These are phyloP conservation scores for Pseudofabraea citricarpa DNA, from an alignment of 2,329 filamentous ascomycete genomes.

Conservation along the genomic window DNA sequence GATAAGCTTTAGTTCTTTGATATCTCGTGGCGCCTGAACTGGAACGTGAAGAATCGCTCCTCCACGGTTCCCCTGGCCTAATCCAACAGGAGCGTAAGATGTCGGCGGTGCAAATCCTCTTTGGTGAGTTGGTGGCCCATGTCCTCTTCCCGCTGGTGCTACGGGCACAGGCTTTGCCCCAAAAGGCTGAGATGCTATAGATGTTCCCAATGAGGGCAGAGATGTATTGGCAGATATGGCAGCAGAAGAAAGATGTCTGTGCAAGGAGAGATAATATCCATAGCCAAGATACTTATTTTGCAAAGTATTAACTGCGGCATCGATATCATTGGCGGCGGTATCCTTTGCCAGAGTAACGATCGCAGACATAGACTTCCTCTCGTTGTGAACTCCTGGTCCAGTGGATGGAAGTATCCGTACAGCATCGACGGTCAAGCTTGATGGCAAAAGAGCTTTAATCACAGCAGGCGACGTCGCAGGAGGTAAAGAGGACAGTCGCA, in stretches of 20 bases:
- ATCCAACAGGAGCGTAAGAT: slow-evolving; percentile 52
- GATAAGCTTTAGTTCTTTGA: slow-evolving; percentile 75
- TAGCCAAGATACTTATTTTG: slow-evolving; percentile 83
- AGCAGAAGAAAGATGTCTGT: slow-evolving; percentile 76
- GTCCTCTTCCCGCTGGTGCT: slow-evolving; percentile 38
- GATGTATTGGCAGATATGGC: slow-evolving; percentile 50
- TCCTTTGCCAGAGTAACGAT: slow-evolving; percentile 79
- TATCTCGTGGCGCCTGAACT: slow-evolving; percentile 70
- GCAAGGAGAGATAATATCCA: slow-evolving; percentile 75
- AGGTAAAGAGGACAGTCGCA: slow-evolving; percentile 56
- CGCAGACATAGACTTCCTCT: slow-evolving; percentile 69
- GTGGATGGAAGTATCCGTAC: slow-evolving; percentile 63
- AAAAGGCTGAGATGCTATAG: slow-evolving; percentile 60
- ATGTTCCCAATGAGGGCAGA: slow-evolving; percentile 32
- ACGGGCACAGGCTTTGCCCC: slow-evolving; percentile 62
- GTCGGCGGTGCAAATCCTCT: slow-evolving; percentile 72
- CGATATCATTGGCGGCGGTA: slow-evolving; percentile 78
- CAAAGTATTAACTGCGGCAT: slow-evolving; percentile 69
- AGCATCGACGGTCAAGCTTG: slow-evolving; percentile 62
- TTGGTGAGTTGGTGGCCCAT: slow-evolving; percentile 43
- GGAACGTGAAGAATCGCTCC: slow-evolving; percentile 58
- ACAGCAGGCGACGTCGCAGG: slow-evolving; percentile 54
- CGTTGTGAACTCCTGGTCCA: slow-evolving; percentile 44
- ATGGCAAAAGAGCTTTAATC: slow-evolving; percentile 54
- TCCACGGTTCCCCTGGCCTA: slow-evolving; percentile 29